Conservation (phyloP, 768 basidiomycete genomes). For the Pluteus cervinus region DNA sequence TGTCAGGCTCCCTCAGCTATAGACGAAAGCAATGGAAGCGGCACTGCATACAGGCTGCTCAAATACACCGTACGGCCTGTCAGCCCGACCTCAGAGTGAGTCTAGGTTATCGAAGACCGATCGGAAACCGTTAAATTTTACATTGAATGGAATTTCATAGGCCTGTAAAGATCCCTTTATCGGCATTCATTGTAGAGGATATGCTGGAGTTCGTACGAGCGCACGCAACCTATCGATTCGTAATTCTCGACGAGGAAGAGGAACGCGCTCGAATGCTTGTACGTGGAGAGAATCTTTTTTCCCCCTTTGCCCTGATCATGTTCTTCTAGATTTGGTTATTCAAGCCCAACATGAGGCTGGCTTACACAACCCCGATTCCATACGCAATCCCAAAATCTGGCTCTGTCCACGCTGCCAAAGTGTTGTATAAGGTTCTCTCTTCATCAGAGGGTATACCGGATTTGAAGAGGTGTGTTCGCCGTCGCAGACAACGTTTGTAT, state of each 20-base stretch:
- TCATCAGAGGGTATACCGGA: slow-evolving; percentile 49
- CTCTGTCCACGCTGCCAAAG: slow-evolving; percentile 69
- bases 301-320: slow-evolving; percentile 3
- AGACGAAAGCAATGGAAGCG: too few relatives aligned
- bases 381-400: slow-evolving; percentile 56
- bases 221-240: slow-evolving; percentile 90
- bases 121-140: not conserved
- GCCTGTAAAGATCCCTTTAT: slow-evolving; percentile 53
- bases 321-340: slow-evolving; percentile 76
- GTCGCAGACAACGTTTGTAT: too few relatives aligned
- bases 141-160: too few relatives aligned
- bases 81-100: slow-evolving; percentile 56
- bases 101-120: slow-evolving; percentile 13
- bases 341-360: slow-evolving; percentile 80
- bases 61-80: slow-evolving; percentile 82
- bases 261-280: slow-evolving; percentile 78
- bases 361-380: slow-evolving; percentile 55
- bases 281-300: slow-evolving; percentile 18
- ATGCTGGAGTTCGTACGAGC: slow-evolving; percentile 90
- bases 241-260: slow-evolving; percentile 82
- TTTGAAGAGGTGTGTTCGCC: slow-evolving; percentile 40
- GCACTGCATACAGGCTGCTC: slow-evolving; percentile 63
- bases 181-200: slow-evolving; percentile 87
- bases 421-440: slow-evolving; percentile 75
- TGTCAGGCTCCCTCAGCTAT: slow-evolving; percentile 39